Evolutionary conservation across 768 basidiomycete species (phyloP), one percentile per base, ranked within the genome.

Genomic region (Dendrothele bispora): DNA sequence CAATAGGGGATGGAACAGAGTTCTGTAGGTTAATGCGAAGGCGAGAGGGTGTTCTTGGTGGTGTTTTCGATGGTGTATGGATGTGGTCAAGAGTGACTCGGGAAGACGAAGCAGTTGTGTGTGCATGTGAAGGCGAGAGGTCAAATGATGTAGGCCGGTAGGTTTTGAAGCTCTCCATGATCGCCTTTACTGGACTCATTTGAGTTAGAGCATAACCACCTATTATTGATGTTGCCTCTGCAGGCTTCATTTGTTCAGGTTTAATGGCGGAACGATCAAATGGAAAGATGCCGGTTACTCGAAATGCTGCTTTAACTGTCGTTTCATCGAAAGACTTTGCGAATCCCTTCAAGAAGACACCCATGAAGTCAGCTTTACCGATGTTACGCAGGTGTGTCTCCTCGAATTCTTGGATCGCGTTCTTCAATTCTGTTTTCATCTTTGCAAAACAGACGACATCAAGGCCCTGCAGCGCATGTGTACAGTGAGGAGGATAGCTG

Each of bases 401-500:
- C 45, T 71, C 59, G 36, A 64, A 70, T 11, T 21, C 14, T 6
- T 55, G 21, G 14, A 65, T 56, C 42, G 53, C 59, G 28, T 56
- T 20, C 26, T 61, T 59, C 55, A 53, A 61, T 51, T 17, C 36
- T 8, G 48, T 44, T 54, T 76, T 77, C 65, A 75, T 64, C 44
- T 43, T 58, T 24, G 61, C 66, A 55, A 76, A 76, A 48, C 70
- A 72, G 2, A 71, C 68, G 18, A 75, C 70, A 56, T 76, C 70
- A 18, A 77, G 67, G 7, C 72, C 70, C 52, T 77, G 73, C 4
- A 72, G 56, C 0, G 61, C 62, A 59, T 75, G 68, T 0, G 66
- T 73, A 49, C 67, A 71, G 39, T 73, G 71, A 14, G 67, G 57
- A 46, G 66, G 74, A 51, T 74, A 75, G 3, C 61, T 63, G 14